These are phyloP conservation scores for Linnemannia schmuckeri DNA, from an alignment of 192 early-diverging fungal genomes.

Conservation along the genomic window DNA sequence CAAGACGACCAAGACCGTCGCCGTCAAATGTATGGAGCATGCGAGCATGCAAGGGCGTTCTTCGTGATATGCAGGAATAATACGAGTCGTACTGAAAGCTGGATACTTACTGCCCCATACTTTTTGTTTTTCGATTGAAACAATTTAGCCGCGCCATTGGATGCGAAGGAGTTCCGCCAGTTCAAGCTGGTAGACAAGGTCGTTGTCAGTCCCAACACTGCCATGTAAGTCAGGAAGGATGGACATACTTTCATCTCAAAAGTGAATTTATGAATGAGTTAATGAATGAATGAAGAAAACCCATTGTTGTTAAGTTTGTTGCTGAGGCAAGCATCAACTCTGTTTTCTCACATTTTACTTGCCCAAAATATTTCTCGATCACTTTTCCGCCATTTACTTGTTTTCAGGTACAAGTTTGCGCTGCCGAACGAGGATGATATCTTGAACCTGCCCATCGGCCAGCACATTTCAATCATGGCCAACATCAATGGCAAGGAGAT, in stretches of 20 bases:
- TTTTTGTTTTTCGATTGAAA: not conserved
- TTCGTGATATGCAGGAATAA: not conserved
- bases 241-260: not conserved
- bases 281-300: not conserved
- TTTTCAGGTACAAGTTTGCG: conserved; percentile 83
- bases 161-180: conserved; percentile 78
- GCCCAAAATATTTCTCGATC: not conserved
- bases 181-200: conserved; percentile 85
- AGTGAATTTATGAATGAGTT: not conserved
- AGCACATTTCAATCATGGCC: conserved; percentile 93
- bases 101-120: not conserved
- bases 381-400: not conserved
- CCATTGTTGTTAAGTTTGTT: not conserved
- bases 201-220: conserved; percentile 86
- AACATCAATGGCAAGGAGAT: conserved; percentile 87
- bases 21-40: not conserved
- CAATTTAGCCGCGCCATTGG: conserved; percentile 63
- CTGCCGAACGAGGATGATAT: conserved; percentile 74
- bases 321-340: not conserved
- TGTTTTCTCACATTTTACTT: not conserved
- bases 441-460: conserved; percentile 93
- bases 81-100: not conserved
- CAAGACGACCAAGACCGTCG: not conserved
- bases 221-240: conserved; percentile 71
- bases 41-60: not conserved